Evolutionary conservation across 495 filamentous ascomycete species (phyloP).

Genomic region (Rhypophila decipiens): DNA sequence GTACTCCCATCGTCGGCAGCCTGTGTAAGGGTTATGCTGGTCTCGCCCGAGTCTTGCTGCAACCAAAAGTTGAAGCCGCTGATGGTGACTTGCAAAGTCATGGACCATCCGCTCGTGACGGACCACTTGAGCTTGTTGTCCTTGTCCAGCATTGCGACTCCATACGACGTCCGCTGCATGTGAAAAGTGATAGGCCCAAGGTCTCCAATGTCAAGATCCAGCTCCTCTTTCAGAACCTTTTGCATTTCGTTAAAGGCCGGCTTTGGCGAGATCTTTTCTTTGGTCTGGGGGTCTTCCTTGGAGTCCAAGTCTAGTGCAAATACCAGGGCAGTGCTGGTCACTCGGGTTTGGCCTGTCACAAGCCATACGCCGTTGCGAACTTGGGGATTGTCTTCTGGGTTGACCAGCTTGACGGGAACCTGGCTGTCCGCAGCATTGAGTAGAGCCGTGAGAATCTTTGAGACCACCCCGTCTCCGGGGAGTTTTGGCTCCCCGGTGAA

Average conservation of each 20-base stretch:
- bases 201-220: too few relatives aligned
- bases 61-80: neutral
- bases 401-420: neutral
- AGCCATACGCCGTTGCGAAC: neutral
- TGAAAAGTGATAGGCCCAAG: too few relatives aligned
- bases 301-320: too few relatives aligned
- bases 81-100: neutral
- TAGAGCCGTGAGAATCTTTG: neutral
- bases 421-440: neutral
- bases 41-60: neutral
- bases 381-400: neutral
- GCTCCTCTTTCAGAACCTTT: too few relatives aligned
- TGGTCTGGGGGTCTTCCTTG: too few relatives aligned
- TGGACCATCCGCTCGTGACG: neutral
- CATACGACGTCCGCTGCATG: neutral
- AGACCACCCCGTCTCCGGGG: neutral
- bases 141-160: neutral
- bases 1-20: neutral
- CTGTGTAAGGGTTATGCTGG: neutral
- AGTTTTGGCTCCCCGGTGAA: neutral
- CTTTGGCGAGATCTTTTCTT: too few relatives aligned
- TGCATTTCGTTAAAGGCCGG: too few relatives aligned
- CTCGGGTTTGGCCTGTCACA: neutral
- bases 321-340: neutral
- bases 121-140: neutral